phyloP scores from a whole-genome alignment of 2,329 filamentous ascomycete genomes.

The Alternaria novae-zelandiae region DNA sequence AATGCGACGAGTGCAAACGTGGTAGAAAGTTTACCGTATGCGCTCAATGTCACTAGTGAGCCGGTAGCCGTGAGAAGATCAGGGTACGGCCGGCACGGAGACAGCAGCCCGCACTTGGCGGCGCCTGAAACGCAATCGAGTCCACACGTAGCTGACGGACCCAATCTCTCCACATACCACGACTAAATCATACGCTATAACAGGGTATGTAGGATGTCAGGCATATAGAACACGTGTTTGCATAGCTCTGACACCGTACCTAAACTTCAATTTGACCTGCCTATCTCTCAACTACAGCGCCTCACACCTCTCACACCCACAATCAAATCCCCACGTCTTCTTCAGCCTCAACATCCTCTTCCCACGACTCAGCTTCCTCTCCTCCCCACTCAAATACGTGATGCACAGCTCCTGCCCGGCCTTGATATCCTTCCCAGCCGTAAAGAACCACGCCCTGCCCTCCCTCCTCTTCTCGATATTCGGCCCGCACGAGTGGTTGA shows the following conservation, averaged over 20 bases:
- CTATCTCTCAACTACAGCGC: conserved; percentile 4
- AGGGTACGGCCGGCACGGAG: background rate
- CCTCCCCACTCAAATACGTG: conserved; percentile 57
- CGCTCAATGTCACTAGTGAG: background rate
- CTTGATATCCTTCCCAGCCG: conserved; percentile 42
- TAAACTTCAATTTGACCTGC: background rate
- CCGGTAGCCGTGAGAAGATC: background rate
- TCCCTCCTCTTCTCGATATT: conserved; percentile 52
- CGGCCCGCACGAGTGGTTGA: conserved; percentile 56
- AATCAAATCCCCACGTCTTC: conserved; percentile 56
- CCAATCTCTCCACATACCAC: background rate
- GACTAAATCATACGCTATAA: background rate
- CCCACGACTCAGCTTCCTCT: conserved; percentile 46
- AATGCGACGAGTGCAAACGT: background rate
- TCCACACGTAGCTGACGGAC: background rate
- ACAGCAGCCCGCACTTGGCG: background rate
- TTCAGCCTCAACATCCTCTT: conserved; percentile 49
- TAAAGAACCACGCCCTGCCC: conserved; percentile 53
- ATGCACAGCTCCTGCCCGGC: conserved; percentile 55
- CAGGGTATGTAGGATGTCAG: background rate
- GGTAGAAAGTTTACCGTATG: background rate
- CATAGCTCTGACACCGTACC: background rate
- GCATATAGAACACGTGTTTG: background rate
- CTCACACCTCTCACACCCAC: conserved; percentile 51
- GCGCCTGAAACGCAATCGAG: background rate